Evolutionary conservation across 306 rosid genomes (phyloP), one percentile per base, ranked within the genome.

Genomic region (Quercus glauca): DNA sequence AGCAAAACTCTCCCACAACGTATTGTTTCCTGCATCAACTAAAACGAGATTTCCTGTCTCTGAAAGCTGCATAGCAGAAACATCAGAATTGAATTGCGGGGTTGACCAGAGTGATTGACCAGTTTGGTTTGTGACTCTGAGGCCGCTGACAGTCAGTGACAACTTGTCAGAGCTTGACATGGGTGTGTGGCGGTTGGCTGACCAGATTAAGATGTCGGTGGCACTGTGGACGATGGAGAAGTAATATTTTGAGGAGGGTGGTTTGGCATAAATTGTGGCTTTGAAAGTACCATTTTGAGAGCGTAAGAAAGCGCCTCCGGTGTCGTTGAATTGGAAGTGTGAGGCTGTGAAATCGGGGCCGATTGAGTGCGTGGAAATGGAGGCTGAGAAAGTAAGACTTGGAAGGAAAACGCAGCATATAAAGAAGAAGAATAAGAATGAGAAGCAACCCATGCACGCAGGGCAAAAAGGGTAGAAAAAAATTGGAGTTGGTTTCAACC

Each of bases 1-100:
- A 3, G 71, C 80, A 73, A 94, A 94, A 80, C 97, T 94, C 78
- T 94, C 98, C 98, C 98, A 94, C 25, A 94, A 88, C 75, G 94
- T 89, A 49, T 17, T 79, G 71, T 92, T 94, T 73, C 69, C 81
- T 28, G 60, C 73, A 78, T 90, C 97, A 63, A 90, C 86, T 55
- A 94, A 83, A 35, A 92, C 70, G 37, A 94, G 94, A 58, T 92
- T 94, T 33, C 98, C 98, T 73, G 79, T 75, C 68, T 94, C 97
- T 55, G 83, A 90, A 25, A 94, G 89, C 56, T 45, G 52, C 69
- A 94, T 80, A 3, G 83, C 83, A 49, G 73, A 4, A 28, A 87
- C 94, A 1, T 67, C 37, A 70, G 97, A 85, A 55, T 79, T 64
- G 29, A 92, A 18, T 6, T 51, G 13, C 45, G 94, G 96, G 56